Conservation (phyloP, 163 green algal species). For the Chlamydomonas reinhardtii region DNA sequence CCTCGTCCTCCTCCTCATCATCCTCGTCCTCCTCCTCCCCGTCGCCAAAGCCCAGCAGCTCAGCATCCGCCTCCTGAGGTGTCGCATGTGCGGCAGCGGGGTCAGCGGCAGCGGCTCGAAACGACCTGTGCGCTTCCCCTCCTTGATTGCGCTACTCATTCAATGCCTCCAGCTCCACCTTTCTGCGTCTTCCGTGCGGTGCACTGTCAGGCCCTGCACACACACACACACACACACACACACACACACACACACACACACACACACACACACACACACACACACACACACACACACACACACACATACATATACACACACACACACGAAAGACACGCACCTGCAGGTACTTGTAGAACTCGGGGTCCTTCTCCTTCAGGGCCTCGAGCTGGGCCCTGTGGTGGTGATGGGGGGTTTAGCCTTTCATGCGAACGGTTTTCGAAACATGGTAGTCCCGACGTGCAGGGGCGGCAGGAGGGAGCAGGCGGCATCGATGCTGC, state of each 20-base stretch:
- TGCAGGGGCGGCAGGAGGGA: too few relatives aligned
- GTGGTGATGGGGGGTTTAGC: neutral
- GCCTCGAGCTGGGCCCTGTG: slow-evolving; percentile 76
- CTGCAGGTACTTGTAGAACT: slow-evolving; percentile 84
- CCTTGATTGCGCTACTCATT: too few relatives aligned
- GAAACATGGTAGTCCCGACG: too few relatives aligned
- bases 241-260: too few relatives aligned
- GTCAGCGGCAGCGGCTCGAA: neutral
- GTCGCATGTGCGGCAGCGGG: neutral
- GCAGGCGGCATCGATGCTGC: too few relatives aligned
- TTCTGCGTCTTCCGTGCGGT: too few relatives aligned
- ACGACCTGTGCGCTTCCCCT: too few relatives aligned
- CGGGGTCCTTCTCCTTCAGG: slow-evolving; percentile 79
- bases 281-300: neutral
- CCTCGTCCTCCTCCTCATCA: slow-evolving; percentile 58
- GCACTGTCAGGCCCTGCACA: too few relatives aligned
- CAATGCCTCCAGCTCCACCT: too few relatives aligned
- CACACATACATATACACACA: neutral
- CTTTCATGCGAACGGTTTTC: too few relatives aligned
- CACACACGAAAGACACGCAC: neutral
- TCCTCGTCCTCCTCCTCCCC: slow-evolving; percentile 74
- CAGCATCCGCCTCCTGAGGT: slow-evolving; percentile 83
- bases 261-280: neutral
- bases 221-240: too few relatives aligned
- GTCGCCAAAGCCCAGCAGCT: slow-evolving; percentile 88